Conservation (phyloP, 164 flowering plant genomes). For the Cinnamomum chago region DNA sequence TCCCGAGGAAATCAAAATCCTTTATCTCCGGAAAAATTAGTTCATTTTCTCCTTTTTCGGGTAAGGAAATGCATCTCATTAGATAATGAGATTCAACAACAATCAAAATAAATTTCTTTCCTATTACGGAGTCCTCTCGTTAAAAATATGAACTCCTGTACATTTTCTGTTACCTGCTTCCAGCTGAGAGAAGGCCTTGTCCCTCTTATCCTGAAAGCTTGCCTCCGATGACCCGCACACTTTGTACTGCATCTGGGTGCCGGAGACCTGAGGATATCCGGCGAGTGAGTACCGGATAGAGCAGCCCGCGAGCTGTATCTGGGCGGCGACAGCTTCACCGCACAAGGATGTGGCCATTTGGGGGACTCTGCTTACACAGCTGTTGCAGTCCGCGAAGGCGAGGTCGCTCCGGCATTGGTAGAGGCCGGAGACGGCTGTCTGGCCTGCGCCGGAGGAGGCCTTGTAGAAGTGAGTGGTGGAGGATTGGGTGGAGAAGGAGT, state of each 20-base stretch:
- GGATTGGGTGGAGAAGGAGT: constrained; percentile 57
- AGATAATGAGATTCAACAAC: too few species aligned
- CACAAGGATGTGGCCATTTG: constrained; percentile 40
- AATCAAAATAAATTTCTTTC: too few species aligned
- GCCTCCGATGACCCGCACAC: constrained; percentile 50
- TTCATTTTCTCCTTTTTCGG: too few species aligned
- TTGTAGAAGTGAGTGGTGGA: constrained; percentile 65
- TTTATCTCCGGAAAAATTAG: too few species aligned
- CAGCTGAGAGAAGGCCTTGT: constrained; percentile 51
- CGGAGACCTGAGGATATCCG: constrained; percentile 61
- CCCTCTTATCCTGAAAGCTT: constrained; percentile 60
- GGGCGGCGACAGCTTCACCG: constrained; percentile 57
- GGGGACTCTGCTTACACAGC: constrained; percentile 68
- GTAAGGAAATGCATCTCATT: too few species aligned
- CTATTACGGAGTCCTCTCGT: too few species aligned
- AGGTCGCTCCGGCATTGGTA: constrained; percentile 93
- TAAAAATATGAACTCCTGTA: too few species aligned
- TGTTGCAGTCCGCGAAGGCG: constrained; percentile 56
- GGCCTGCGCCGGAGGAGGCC: constrained; percentile 52
- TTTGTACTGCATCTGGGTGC: constrained; percentile 67
- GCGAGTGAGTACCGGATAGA: constrained; percentile 59
- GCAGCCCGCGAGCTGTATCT: constrained; percentile 83
- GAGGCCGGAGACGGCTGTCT: constrained; percentile 52
- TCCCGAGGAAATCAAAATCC: too few species aligned
- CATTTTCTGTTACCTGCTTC: constrained; percentile 37